Percentiles rank a stretch among this genome's conserved stretches.
These are phyloP conservation scores for Macrocystidia cucumis DNA, from an alignment of 1,284 basidiomycete species.

Conservation along the genomic window DNA sequence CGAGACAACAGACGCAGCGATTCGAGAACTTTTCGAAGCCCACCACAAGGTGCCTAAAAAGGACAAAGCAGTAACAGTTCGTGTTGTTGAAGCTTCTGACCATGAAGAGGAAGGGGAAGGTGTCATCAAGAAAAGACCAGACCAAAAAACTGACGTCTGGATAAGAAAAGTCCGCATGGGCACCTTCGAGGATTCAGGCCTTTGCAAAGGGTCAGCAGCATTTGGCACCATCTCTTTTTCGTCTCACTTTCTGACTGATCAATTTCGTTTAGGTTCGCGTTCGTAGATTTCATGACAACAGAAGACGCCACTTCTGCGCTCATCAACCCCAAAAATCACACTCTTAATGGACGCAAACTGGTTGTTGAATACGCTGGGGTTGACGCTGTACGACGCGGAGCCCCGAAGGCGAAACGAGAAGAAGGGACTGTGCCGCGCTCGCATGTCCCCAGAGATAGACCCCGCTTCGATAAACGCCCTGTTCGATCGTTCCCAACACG, in stretches of 20 bases:
- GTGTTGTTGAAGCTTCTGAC: conserved; percentile 14
- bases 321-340: conserved; percentile 80
- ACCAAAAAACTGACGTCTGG: conserved; percentile 42
- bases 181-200: conserved; percentile 91
- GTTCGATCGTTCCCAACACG: neutral
- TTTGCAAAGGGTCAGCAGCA: conserved; percentile 83
- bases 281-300: conserved; percentile 83
- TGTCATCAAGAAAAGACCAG: conserved; percentile 18
- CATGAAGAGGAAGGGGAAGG: conserved; percentile 21
- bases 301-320: conserved; percentile 81
- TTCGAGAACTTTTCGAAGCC: conserved; percentile 66
- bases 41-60: conserved; percentile 34
- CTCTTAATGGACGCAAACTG: conserved; percentile 77
- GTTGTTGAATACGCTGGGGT: conserved; percentile 85
- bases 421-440: conserved; percentile 14
- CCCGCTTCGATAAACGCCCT: conserved; percentile 4
- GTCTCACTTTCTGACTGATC: conserved; percentile 1
- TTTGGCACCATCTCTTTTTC: neutral
- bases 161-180: conserved; percentile 90
- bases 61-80: conserved; percentile 17
- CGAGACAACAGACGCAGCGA: conserved; percentile 72
- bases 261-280: conserved; percentile 68
- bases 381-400: conserved; percentile 76
- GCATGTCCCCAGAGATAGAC: conserved; percentile 10
- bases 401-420: conserved; percentile 25